Percentiles rank a stretch among this genome's conserved stretches.
Evolutionary conservation across 768 basidiomycete genomes (phyloP).

Genomic region (Boletellus emodensis): DNA sequence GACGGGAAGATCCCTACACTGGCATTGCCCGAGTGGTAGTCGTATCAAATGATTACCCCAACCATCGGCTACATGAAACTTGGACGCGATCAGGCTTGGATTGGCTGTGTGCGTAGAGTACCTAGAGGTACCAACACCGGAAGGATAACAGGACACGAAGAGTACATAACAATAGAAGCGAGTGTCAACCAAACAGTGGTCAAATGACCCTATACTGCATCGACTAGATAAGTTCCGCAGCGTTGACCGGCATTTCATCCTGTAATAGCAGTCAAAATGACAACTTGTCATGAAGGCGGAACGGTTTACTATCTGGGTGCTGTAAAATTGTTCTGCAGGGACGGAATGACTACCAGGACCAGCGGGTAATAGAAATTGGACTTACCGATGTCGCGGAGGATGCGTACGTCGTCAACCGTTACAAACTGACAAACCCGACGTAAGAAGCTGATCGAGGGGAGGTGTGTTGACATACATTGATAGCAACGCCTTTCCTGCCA

Average conservation of each 20-base stretch:
- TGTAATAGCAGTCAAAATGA: slow-evolving; percentile 35
- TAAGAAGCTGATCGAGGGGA: slow-evolving; percentile 12
- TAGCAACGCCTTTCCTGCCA: slow-evolving; percentile 98
- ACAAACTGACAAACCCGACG: slow-evolving; percentile 58
- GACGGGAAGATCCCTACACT: too few relatives aligned
- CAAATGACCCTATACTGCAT: slow-evolving; percentile 1
- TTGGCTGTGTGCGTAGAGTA: neutral
- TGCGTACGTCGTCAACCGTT: slow-evolving; percentile 93
- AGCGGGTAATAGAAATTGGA: slow-evolving; percentile 5
- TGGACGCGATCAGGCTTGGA: neutral
- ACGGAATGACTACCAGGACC: slow-evolving; percentile 10
- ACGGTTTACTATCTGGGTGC: slow-evolving; percentile 78
- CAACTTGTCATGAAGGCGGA: slow-evolving; percentile 1
- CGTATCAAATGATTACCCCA: neutral
- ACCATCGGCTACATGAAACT: neutral
- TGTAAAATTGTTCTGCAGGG: slow-evolving; percentile 86
- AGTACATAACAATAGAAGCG: slow-evolving; percentile 15
- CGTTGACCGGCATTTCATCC: slow-evolving; percentile 99
- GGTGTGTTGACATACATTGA: slow-evolving; percentile 66
- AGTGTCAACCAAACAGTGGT: slow-evolving; percentile 6
- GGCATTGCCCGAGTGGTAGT: too few relatives aligned
- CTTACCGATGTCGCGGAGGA: slow-evolving; percentile 94
- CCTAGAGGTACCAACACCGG: slow-evolving; percentile 4
- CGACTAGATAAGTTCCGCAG: slow-evolving; percentile 87
- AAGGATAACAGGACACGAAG: slow-evolving; percentile 10